A percentile compares a stretch with the other conserved stretches of the same genome.
These are phyloP conservation scores for Colletotrichum sp. DNA, from an alignment of 2,329 filamentous ascomycete species.

Conservation along the genomic window DNA sequence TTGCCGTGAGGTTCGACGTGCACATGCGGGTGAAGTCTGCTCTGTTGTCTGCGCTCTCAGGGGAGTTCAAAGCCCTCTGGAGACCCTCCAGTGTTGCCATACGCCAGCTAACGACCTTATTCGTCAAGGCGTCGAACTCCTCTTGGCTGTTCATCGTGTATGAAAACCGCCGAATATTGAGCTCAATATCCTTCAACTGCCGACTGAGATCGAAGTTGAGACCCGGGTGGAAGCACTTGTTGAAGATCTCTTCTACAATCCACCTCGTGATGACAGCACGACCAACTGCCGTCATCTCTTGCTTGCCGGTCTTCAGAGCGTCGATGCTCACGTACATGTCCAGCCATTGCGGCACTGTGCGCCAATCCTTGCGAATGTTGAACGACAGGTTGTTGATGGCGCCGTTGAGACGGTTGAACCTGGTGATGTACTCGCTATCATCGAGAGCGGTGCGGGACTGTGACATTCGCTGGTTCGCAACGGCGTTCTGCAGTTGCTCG, in stretches of 20 bases:
- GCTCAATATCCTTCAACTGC: slow-evolving; percentile 85
- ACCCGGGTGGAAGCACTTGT: slow-evolving; percentile 90
- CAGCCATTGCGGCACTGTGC: slow-evolving; percentile 80
- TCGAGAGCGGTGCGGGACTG: slow-evolving; percentile 94
- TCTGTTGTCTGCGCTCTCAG: slow-evolving; percentile 70
- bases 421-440: slow-evolving; percentile 89
- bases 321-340: slow-evolving; percentile 81
- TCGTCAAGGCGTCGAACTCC: slow-evolving; percentile 85
- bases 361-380: slow-evolving; percentile 96
- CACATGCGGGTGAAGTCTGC: slow-evolving; percentile 72
- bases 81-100: slow-evolving; percentile 94
- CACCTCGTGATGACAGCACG: slow-evolving; percentile 88
- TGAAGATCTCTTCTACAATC: slow-evolving; percentile 90
- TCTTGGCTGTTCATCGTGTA: slow-evolving; percentile 79
- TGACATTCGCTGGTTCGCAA: slow-evolving; percentile 94
- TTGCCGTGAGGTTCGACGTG: slow-evolving; percentile 70
- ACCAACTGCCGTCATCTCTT: slow-evolving; percentile 97
- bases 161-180: slow-evolving; percentile 81
- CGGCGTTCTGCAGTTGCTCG: slow-evolving; percentile 94
- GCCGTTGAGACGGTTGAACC: slow-evolving; percentile 90
- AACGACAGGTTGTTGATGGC: slow-evolving; percentile 95
- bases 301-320: slow-evolving; percentile 84
- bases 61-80: slow-evolving; percentile 69
- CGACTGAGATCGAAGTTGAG: slow-evolving; percentile 78
- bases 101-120: slow-evolving; percentile 91